These are phyloP conservation scores for Pseudofabraea citricarpa DNA, from an alignment of 2,329 filamentous ascomycete species.

Conservation along the genomic window DNA sequence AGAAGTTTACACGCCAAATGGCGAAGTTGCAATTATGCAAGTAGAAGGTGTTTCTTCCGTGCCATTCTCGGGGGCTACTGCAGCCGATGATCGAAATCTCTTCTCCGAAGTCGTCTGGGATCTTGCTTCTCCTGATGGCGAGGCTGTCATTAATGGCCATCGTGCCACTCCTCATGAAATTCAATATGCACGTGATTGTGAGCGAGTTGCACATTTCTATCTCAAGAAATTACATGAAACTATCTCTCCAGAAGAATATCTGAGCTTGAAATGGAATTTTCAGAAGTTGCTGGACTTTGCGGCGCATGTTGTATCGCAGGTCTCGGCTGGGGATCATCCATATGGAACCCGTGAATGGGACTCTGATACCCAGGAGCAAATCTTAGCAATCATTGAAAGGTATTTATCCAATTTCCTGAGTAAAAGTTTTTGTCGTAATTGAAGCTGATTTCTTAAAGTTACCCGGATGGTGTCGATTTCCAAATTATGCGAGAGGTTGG, in stretches of 20 bases:
- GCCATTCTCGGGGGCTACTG: not conserved
- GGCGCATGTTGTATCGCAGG: not conserved
- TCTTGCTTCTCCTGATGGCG: not conserved
- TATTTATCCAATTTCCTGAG: not conserved
- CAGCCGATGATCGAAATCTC: not conserved
- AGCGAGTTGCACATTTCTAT: not conserved
- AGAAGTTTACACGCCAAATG: not conserved
- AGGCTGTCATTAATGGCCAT: not conserved
- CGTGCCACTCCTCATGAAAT: not conserved
- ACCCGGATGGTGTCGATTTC: not conserved
- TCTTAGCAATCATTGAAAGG: not conserved
- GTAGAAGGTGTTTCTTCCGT: not conserved
- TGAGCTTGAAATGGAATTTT: not conserved
- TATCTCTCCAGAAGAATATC: not conserved
- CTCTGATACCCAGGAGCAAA: conserved; percentile 5
- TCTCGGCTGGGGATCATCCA: conserved; percentile 6
- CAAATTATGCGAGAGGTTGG: not conserved
- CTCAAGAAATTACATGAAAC: not conserved
- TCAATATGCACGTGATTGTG: not conserved
- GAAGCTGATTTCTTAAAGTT: not conserved
- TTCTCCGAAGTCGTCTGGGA: not conserved
- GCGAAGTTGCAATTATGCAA: not conserved
- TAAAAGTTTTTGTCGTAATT: not conserved
- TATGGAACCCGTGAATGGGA: conserved; percentile 3
- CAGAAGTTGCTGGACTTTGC: not conserved